Percentiles rank a stretch among this genome's conserved stretches.
These are phyloP conservation scores for Bruguiera gymnorhiza DNA, from an alignment of 345 rosid genomes.

Conservation along the genomic window DNA sequence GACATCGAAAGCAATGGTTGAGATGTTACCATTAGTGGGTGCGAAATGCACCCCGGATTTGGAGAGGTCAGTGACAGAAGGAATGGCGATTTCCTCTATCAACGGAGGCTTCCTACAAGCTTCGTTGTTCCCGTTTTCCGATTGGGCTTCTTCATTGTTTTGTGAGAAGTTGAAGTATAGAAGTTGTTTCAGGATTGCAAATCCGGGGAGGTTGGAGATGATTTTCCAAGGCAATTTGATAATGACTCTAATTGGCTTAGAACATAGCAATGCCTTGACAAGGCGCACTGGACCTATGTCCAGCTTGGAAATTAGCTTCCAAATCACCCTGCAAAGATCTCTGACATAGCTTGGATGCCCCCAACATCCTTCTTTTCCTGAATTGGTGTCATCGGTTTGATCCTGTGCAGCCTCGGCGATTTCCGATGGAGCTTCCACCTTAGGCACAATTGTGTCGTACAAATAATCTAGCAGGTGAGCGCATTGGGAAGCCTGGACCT, in stretches of 20 bases:
- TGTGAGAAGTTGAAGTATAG: constrained; percentile 22
- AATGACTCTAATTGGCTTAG: constrained; percentile 6
- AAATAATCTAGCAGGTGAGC: constrained; percentile 51
- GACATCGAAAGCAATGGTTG: constrained; percentile 35
- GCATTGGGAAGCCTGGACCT: constrained; percentile 20
- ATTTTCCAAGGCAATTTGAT: too few relatives aligned
- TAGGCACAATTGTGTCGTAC: constrained; percentile 50
- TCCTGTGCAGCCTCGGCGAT: constrained; percentile 12
- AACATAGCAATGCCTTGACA: constrained; percentile 26
- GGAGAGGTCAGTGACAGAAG: constrained; percentile 26
- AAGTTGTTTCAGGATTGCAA: constrained; percentile 24
- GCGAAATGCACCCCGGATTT: constrained; percentile 42
- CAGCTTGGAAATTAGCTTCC: constrained; percentile 28
- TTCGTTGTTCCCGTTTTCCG: background rate
- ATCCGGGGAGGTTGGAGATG: too few relatives aligned
- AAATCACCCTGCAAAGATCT: constrained; percentile 2
- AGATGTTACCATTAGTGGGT: constrained; percentile 37
- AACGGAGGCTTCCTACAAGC: constrained; percentile 38
- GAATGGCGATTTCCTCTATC: too few relatives aligned
- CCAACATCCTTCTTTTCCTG: constrained; percentile 12
- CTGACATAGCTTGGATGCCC: constrained; percentile 17
- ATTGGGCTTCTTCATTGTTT: constrained; percentile 19
- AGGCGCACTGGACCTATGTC: constrained; percentile 15
- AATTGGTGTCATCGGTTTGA: constrained; percentile 11
- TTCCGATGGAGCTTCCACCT: constrained; percentile 24